Conservation (phyloP, 2,329 filamentous ascomycete species). For the Colletotrichum gigasporum region DNA sequence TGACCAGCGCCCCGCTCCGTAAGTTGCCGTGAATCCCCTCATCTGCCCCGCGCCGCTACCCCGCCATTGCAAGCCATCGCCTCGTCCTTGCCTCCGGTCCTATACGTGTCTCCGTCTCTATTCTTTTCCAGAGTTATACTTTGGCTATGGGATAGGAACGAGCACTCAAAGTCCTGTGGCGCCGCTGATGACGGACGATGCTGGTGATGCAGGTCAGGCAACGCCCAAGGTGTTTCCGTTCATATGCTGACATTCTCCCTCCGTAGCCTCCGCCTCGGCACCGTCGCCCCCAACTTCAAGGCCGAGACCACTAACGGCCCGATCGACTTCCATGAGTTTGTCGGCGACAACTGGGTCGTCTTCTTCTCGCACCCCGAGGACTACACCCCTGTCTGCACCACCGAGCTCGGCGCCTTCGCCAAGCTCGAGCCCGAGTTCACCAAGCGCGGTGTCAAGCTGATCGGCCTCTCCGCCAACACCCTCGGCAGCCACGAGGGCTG, state of each 20-base stretch:
- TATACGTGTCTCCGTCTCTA: too few relatives aligned
- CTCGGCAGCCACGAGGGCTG: conserved; percentile 85
- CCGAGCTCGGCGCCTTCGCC: conserved; percentile 91
- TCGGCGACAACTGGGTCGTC: conserved; percentile 81
- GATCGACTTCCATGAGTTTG: conserved; percentile 85
- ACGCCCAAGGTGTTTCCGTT: too few relatives aligned
- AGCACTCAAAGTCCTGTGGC: too few relatives aligned
- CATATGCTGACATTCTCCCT: conserved; percentile 1
- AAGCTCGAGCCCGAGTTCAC: conserved; percentile 89
- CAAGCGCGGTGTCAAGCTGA: conserved; percentile 89
- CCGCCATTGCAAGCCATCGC: background rate
- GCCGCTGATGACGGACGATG: too few relatives aligned
- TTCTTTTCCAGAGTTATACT: too few relatives aligned
- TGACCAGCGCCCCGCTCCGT: conserved; percentile 34
- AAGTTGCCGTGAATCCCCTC: conserved; percentile 17
- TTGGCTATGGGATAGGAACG: too few relatives aligned
- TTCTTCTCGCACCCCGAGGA: conserved; percentile 89
- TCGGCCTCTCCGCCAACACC: conserved; percentile 89
- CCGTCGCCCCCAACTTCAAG: conserved; percentile 81
- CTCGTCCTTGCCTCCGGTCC: too few relatives aligned
- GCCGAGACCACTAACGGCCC: conserved; percentile 81
- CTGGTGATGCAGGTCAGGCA: too few relatives aligned
- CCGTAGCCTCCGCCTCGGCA: conserved; percentile 70
- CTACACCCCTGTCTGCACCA: conserved; percentile 96
- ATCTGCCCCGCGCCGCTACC: conserved; percentile 1